Evolutionary conservation across 495 filamentous ascomycete species (phyloP), one percentile per base, ranked within the genome.

Genomic region (Lasiosphaeris hirsuta): DNA sequence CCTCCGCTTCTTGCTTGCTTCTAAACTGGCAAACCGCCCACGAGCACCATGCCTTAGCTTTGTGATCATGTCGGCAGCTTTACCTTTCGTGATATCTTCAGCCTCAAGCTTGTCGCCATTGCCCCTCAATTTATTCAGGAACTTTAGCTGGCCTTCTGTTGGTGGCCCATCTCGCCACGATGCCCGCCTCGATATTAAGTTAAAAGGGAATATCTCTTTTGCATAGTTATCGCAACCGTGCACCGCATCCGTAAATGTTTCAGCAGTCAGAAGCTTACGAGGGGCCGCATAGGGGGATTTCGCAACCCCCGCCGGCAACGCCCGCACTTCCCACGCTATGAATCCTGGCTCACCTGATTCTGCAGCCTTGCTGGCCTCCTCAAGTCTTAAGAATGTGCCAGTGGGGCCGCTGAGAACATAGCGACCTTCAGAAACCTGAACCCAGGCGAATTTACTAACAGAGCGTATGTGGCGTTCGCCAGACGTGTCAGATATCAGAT

Each of bases 51-150:
- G 86, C 62, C 86, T 90, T 56, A 96, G 62, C 66, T 96, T 96
- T 1, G 89, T 95, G 58, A 97, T 96, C 83, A 96, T 90, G 73
- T 98, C 94, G 15, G 80, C 80, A 35, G 94, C 95, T 63, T 84
- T 81, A 1, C 94, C 94, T 53, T 90, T 90, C 4, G 84, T 95
- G 41, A 96, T 56, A 34, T 82, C 78, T 1, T 65, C 67, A 0
- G 70, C 39, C n/a, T 59, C 75, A 14, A 94, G 65, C 47, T 78
- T 77, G 1, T 83, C 67, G 15, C 7, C 4, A 9, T 78, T 71
- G 1, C 75, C 71, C 4, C 84, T 73, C 5, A 87, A 63, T 59
- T 81, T 86, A 61, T 95, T 95, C 30, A 98, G 67, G 36, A 92
- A 81, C 2, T 74, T 69, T 0, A 96, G 51, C 65, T 97, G 94